Evolutionary conservation across 2,329 filamentous ascomycete genomes (phyloP).

Genomic region (Fusarium nematophilum): DNA sequence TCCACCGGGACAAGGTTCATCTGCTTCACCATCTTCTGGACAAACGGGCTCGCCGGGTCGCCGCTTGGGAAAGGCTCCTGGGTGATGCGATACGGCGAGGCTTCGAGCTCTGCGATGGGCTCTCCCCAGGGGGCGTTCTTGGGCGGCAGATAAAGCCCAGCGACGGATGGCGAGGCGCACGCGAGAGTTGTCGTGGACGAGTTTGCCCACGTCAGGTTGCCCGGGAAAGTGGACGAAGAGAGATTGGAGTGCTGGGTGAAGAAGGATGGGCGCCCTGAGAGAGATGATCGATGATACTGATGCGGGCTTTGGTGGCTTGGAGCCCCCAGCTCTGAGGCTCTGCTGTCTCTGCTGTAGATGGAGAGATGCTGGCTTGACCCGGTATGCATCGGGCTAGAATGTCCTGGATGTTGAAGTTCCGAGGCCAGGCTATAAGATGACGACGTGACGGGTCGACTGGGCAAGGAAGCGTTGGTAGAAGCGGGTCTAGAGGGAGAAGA

Average conservation of each 20-base stretch:
- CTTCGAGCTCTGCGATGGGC: conserved; percentile 24
- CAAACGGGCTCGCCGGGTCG: background rate
- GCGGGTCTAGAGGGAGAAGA: background rate
- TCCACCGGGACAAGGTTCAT: conserved; percentile 23
- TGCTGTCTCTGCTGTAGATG: background rate
- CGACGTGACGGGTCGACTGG: background rate
- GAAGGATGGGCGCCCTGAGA: background rate
- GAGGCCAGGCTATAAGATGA: background rate
- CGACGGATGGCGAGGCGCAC: background rate
- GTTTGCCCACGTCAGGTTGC: conserved; percentile 23
- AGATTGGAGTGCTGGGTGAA: background rate
- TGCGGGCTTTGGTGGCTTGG: background rate
- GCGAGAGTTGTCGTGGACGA: conserved; percentile 18
- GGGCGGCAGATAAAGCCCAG: background rate
- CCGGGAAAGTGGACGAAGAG: conserved; percentile 2
- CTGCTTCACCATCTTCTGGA: conserved; percentile 10
- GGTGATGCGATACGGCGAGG: conserved; percentile 12
- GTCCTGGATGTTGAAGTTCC: background rate
- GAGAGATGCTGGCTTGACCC: background rate
- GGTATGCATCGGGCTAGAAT: background rate
- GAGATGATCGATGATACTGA: conserved; percentile 1
- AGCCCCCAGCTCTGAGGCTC: conserved; percentile 5
- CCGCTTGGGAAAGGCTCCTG: background rate
- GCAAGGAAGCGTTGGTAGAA: background rate
- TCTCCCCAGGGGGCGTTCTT: background rate